Percentiles rank a stretch among this genome's conserved stretches.
Conservation (phyloP, 345 rosid genomes). For the Barbarea vulgaris region DNA sequence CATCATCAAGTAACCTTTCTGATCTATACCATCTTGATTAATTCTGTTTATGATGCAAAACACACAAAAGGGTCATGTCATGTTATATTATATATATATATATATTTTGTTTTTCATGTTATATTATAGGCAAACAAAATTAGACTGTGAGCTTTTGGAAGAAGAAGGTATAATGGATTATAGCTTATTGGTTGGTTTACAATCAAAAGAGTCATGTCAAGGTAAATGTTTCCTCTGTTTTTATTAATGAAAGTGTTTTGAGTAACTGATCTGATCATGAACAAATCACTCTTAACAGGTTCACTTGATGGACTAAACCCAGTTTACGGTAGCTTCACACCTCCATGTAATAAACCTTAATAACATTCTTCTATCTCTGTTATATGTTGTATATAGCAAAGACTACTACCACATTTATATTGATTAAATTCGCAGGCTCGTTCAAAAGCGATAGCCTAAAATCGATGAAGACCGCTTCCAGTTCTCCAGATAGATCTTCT, state of each 20-base stretch:
- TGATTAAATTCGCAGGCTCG: slow-evolving; percentile 32
- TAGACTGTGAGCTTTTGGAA: slow-evolving; percentile 61
- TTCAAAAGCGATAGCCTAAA: slow-evolving; percentile 24
- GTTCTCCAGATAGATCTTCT: slow-evolving; percentile 14
- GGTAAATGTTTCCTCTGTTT: slow-evolving; percentile 31
- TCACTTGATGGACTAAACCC: slow-evolving; percentile 29
- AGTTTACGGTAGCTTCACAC: slow-evolving; percentile 30
- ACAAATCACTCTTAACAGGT: slow-evolving; percentile 29
- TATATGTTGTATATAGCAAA: neutral
- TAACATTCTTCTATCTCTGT: slow-evolving; percentile 3
- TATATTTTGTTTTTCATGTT: too few species aligned
- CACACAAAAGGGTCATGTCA: slow-evolving; percentile 3
- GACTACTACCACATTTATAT: neutral
- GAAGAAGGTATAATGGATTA: slow-evolving; percentile 58
- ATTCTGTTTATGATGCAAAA: neutral
- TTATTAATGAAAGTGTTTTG: neutral
- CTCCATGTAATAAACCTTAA: slow-evolving; percentile 27
- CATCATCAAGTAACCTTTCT: slow-evolving; percentile 44
- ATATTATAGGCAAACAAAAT: slow-evolving; percentile 61
- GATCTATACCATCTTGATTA: slow-evolving; percentile 6
- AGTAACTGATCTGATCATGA: neutral
- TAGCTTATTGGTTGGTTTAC: slow-evolving; percentile 55
- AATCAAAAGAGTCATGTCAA: slow-evolving; percentile 39
- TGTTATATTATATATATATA: too few species aligned
- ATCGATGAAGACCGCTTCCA: slow-evolving; percentile 22